phyloP scores from a whole-genome alignment of 805 yeast species.

The Monosporozyma siamensis region DNA sequence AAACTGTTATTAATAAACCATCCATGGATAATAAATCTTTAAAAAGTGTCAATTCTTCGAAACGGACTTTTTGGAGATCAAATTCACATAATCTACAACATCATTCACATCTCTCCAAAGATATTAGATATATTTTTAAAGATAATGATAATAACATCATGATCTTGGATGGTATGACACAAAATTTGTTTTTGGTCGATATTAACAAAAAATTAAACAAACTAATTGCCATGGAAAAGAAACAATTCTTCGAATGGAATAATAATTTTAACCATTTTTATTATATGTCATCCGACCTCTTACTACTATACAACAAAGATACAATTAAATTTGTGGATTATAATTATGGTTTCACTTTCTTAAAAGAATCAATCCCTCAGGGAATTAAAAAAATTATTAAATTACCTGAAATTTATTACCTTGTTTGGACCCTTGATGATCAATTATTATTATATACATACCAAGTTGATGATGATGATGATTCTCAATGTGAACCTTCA shows the following conservation, averaged over 20 bases:
- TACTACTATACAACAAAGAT: conserved; percentile 14
- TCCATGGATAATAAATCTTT: neutral
- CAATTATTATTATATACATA: conserved; percentile 16
- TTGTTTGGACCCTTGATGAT: conserved; percentile 17
- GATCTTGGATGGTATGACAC: conserved; percentile 18
- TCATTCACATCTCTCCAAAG: neutral
- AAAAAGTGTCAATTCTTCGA: neutral
- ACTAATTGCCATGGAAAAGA: conserved; percentile 12
- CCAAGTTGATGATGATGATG: conserved; percentile 19
- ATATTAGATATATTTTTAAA: conserved; percentile 14
- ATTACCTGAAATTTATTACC: conserved; percentile 12
- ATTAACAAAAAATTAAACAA: conserved; percentile 7
- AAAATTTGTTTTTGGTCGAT: conserved; percentile 7
- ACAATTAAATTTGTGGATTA: conserved; percentile 20
- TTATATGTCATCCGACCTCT: conserved; percentile 14
- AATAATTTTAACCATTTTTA: conserved; percentile 11
- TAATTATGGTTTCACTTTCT: conserved; percentile 21
- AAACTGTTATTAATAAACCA: neutral
- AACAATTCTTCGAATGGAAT: conserved; percentile 18
- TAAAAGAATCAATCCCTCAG: conserved; percentile 14
- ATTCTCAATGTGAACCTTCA: neutral
- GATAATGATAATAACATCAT: conserved; percentile 6
- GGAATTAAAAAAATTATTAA: conserved; percentile 17
- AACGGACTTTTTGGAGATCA: too few species aligned
- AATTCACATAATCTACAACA: too few species aligned